Evolutionary conservation across 495 filamentous ascomycete species (phyloP).

Genomic region (Talaromyces trachyspermus): DNA sequence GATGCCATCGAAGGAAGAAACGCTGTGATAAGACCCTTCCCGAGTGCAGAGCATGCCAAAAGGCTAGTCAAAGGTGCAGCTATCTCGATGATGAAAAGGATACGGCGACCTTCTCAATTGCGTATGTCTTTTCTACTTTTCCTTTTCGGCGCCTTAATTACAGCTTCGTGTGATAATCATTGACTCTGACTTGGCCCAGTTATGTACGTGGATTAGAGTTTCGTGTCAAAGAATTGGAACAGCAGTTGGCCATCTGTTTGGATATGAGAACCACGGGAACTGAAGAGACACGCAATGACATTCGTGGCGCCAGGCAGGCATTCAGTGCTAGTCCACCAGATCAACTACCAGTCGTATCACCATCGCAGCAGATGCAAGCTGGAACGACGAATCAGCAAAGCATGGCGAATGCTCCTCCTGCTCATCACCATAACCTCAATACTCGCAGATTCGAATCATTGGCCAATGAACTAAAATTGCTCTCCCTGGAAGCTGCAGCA

Average conservation of each 20-base stretch:
- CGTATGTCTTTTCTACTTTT: slow-evolving; percentile 14
- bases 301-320: not conserved
- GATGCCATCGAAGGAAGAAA: slow-evolving; percentile 32
- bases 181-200: slow-evolving; percentile 10
- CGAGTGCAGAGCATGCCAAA: slow-evolving; percentile 25
- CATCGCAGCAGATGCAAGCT: not conserved
- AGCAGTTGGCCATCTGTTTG: slow-evolving; percentile 13
- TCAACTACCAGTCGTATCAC: not conserved
- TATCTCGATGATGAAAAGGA: slow-evolving; percentile 29
- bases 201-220: slow-evolving; percentile 28
- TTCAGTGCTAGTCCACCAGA: not conserved
- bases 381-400: not conserved
- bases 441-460: slow-evolving; percentile 14
- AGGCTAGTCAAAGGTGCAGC: slow-evolving; percentile 27
- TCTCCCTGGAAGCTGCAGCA: slow-evolving; percentile 31
- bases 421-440: not conserved
- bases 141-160: not conserved
- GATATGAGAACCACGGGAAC: not conserved
- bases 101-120: slow-evolving; percentile 28
- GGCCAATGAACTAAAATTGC: slow-evolving; percentile 22
- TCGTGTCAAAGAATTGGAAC: slow-evolving; percentile 24
- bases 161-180: too few species aligned
- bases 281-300: not conserved
- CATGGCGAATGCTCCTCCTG: not conserved
- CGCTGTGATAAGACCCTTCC: slow-evolving; percentile 29